Evolutionary conservation across 768 basidiomycete species (phyloP).

Genomic region (Leccinum imitatum): DNA sequence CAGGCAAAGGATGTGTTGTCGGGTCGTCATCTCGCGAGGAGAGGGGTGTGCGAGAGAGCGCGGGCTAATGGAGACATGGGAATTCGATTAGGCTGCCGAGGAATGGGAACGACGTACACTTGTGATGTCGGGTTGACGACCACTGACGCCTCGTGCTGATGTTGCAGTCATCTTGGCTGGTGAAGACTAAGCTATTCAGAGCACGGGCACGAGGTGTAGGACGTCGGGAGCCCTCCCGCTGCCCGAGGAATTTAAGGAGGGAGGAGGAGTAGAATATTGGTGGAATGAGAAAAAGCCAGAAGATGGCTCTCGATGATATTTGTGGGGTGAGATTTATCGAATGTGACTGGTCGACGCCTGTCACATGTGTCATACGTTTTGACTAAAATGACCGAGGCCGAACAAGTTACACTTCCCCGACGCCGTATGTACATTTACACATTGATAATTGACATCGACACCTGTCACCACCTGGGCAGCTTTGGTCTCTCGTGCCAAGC

Average conservation of each 20-base stretch:
- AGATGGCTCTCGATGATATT: background rate
- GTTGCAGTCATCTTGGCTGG: constrained; percentile 17
- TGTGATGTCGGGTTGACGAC: constrained; percentile 20
- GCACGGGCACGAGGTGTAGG: constrained; percentile 6
- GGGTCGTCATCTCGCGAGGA: constrained; percentile 11
- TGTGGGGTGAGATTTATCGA: background rate
- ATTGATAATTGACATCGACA: background rate
- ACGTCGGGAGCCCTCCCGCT: constrained; percentile 7
- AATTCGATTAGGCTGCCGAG: constrained; percentile 13
- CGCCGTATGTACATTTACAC: background rate
- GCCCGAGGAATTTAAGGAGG: background rate
- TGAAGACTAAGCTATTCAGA: background rate
- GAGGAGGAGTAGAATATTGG: background rate
- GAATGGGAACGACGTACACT: constrained; percentile 2
- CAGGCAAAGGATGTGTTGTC: constrained; percentile 9
- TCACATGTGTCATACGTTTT: background rate
- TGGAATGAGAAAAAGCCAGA: background rate
- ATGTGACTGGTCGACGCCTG: constrained; percentile 1
- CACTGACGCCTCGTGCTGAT: constrained; percentile 9
- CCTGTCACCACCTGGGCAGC: background rate
- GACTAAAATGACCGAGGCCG: background rate
- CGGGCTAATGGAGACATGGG: constrained; percentile 12
- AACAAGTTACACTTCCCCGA: background rate
- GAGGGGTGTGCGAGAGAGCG: constrained; percentile 4
- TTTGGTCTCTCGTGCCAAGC: background rate